Conservation (phyloP, 2,329 filamentous ascomycete genomes). For the Acrocalymma vagum region DNA sequence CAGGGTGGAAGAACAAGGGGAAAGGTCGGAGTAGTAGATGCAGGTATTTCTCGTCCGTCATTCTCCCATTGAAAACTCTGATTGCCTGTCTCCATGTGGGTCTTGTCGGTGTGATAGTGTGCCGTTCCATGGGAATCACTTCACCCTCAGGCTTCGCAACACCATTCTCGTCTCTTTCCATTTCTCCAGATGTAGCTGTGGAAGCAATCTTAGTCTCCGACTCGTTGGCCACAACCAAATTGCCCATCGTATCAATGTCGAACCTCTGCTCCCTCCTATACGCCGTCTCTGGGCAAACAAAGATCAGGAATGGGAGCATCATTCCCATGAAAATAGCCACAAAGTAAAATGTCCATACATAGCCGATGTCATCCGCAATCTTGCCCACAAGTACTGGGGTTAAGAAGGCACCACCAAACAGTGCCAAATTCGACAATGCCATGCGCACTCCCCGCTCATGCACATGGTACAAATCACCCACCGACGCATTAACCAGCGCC, state of each 20-base stretch:
- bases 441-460: conserved; percentile 86
- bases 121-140: not conserved
- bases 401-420: conserved; percentile 76
- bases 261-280: conserved; percentile 72
- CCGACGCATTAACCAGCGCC: conserved; percentile 84
- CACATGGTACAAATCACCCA: conserved; percentile 91
- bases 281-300: conserved; percentile 87
- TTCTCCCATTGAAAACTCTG: conserved; percentile 79
- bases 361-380: conserved; percentile 79
- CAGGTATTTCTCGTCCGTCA: conserved; percentile 78
- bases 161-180: conserved; percentile 4
- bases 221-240: conserved; percentile 25
- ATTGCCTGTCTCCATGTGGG: conserved; percentile 67
- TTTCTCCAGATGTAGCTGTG: conserved; percentile 3
- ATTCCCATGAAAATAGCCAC: conserved; percentile 82
- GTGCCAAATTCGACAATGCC: conserved; percentile 78
- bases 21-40: conserved; percentile 76
- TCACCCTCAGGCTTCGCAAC: conserved; percentile 10
- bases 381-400: conserved; percentile 92
- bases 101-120: conserved; percentile 54
- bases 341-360: conserved; percentile 89
- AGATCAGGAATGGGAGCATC: conserved; percentile 74
- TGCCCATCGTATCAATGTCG: conserved; percentile 71
- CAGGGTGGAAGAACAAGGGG: conserved; percentile 83
- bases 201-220: conserved; percentile 1